phyloP scores from a whole-genome alignment of 805 yeast genomes.

The Yamadazyma paraphyllophila region DNA sequence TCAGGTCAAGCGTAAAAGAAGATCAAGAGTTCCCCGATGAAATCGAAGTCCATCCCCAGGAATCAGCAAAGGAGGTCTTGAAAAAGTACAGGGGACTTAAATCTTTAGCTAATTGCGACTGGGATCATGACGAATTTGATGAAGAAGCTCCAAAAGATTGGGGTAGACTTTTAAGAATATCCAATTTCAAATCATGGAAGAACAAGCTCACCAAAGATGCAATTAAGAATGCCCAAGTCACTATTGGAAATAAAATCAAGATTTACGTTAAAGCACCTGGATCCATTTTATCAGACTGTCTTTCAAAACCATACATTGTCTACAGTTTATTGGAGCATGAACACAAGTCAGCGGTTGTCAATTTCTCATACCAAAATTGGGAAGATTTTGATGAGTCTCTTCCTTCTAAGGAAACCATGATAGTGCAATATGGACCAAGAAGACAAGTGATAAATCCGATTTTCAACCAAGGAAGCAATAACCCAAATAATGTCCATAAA shows the following conservation, averaged over 20 bases:
- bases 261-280: constrained; percentile 60
- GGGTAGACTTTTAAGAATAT: constrained; percentile 69
- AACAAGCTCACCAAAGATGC: constrained; percentile 66
- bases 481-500: constrained; percentile 83
- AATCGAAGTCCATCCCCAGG: constrained; percentile 75
- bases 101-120: constrained; percentile 71
- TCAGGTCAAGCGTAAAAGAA: constrained; percentile 68
- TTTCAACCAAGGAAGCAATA: constrained; percentile 74
- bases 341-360: constrained; percentile 78
- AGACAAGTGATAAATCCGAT: constrained; percentile 79
- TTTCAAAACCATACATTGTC: constrained; percentile 51
- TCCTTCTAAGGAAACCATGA: constrained; percentile 73
- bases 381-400: constrained; percentile 86
- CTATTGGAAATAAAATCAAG: constrained; percentile 60
- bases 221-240: constrained; percentile 38
- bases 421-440: constrained; percentile 93
- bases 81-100: constrained; percentile 83
- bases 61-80: constrained; percentile 72
- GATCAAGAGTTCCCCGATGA: constrained; percentile 96
- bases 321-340: constrained; percentile 83
- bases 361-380: constrained; percentile 82
- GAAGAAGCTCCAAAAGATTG: constrained; percentile 74
- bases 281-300: constrained; percentile 13
- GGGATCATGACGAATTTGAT: constrained; percentile 88
- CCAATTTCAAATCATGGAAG: constrained; percentile 73